These are phyloP conservation scores for Coemansia sp. DNA, from an alignment of 371 early-diverging fungal species.

Conservation along the genomic window DNA sequence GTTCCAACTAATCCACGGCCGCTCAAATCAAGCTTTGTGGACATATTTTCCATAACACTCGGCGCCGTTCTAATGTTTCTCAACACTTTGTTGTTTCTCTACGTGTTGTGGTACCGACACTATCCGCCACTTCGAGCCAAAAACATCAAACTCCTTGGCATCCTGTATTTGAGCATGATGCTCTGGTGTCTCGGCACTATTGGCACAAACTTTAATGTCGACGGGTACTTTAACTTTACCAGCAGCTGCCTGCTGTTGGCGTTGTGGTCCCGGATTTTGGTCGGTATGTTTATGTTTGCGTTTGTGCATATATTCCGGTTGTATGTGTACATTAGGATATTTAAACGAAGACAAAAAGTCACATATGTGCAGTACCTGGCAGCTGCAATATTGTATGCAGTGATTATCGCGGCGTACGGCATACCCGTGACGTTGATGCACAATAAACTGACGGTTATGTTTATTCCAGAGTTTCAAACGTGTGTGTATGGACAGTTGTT, in stretches of 20 bases:
- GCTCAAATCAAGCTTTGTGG: neutral
- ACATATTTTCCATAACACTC: slow-evolving; percentile 2
- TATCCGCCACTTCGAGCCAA: slow-evolving; percentile 43
- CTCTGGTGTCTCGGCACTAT: slow-evolving; percentile 37
- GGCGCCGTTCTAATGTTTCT: slow-evolving; percentile 21
- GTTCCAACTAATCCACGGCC: neutral
- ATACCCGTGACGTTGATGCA: slow-evolving; percentile 22
- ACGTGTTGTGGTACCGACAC: slow-evolving; percentile 11
- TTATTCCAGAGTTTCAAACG: neutral
- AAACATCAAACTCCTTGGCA: slow-evolving; percentile 23
- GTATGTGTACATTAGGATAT: slow-evolving; percentile 35
- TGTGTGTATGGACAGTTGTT: slow-evolving; percentile 29
- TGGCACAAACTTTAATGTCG: slow-evolving; percentile 32
- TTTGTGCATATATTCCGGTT: slow-evolving; percentile 27
- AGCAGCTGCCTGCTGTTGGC: slow-evolving; percentile 30
- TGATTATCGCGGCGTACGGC: slow-evolving; percentile 12
- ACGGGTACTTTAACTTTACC: neutral
- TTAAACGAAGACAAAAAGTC: slow-evolving; percentile 8
- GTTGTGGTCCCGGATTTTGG: slow-evolving; percentile 30
- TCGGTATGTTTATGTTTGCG: slow-evolving; percentile 30
- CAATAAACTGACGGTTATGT: slow-evolving; percentile 12
- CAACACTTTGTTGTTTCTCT: slow-evolving; percentile 27
- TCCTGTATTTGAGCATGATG: slow-evolving; percentile 27
- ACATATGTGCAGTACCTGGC: slow-evolving; percentile 6
- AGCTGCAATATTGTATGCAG: neutral